Base-by-base conservation (phyloP, 306 rosid species). In the Psophocarpus tetragonolobus region DNA sequence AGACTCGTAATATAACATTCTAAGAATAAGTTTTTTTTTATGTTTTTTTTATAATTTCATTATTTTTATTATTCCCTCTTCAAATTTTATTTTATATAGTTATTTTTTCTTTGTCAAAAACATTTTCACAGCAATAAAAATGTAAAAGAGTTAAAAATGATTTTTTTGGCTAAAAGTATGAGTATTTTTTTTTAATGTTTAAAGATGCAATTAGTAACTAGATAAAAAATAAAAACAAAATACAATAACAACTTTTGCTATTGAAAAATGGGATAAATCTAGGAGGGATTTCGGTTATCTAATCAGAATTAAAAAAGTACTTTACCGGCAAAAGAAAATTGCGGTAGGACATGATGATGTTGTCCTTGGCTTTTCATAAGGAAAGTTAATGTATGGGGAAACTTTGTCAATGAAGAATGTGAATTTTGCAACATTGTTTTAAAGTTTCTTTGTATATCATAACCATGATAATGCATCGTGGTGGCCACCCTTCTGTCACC, bases 401-500 rank as follows among this genome's bases (percentile, higher is more conserved):
- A 68, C 45, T 77, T 65, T 44, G 66, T 74, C 3, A 73, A 73
- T 45, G 60, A 57, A 20, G 60, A 72, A 62, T 70, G 47, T 44
- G 53, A 74, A 54, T 30, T 60, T 80, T 45, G 73, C 57, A 29
- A 30, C 76, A 27, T 45, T 73, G 44, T 76, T 29, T 26, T 35
- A 68, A 41, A 60, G 76, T 69, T 69, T 29, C 77, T 71, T 76
- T 36, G 10, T 39, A 77, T 53, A 47, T 63, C 20, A 75, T 66
- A 41, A 75, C 20, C 67, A 67, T 42, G 81, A 83, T 77, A 41
- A 70, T 71, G 74, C 33, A 36, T 24, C 29, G 82, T 77, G 84
- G 88, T 50, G 88, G 87, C 79, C 87, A 70, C 47, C 82, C 58
- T 63, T 47, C 60, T 74, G 88, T 84, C 71, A 60, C 24, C 56